phyloP scores from a whole-genome alignment of 495 filamentous ascomycete genomes.

The Penicillium coffeae region DNA sequence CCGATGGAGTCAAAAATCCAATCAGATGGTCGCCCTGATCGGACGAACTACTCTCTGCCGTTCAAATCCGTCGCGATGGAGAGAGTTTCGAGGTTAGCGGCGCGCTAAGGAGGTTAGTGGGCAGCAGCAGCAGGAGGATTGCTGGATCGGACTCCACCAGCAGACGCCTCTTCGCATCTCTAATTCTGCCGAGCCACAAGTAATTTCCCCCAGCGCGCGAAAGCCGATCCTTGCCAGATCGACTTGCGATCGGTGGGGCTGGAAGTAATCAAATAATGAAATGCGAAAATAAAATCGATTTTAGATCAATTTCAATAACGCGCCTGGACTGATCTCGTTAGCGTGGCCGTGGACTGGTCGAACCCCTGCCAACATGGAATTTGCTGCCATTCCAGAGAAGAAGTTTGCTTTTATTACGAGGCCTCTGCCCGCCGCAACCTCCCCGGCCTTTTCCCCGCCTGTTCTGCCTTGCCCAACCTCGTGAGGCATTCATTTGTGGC shows the following conservation, averaged over 20 bases:
- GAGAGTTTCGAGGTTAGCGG: not conserved
- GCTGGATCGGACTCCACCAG: too few relatives aligned
- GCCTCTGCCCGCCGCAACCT: not conserved
- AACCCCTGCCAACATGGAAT: not conserved
- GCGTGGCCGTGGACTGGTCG: not conserved
- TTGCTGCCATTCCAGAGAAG: not conserved
- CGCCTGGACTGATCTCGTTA: not conserved
- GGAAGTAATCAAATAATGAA: not conserved
- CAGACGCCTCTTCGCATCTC: too few relatives aligned
- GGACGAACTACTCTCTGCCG: not conserved
- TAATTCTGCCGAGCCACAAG: not conserved
- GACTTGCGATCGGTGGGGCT: not conserved
- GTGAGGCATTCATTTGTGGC: not conserved
- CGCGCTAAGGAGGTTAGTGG: not conserved
- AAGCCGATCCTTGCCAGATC: not conserved
- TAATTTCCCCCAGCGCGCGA: not conserved
- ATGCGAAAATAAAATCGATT: too few relatives aligned
- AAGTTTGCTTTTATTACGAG: not conserved
- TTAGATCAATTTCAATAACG: not conserved
- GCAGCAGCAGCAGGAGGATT: not conserved
- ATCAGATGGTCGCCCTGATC: not conserved
- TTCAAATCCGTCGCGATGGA: not conserved
- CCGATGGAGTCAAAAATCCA: not conserved
- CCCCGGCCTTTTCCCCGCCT: not conserved
- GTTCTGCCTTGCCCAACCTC: not conserved